A percentile compares a stretch with the other conserved stretches of the same genome.
Evolutionary conservation across 2,329 filamentous ascomycete genomes (phyloP).

Genomic region (Scortechinia acanthostroma): DNA sequence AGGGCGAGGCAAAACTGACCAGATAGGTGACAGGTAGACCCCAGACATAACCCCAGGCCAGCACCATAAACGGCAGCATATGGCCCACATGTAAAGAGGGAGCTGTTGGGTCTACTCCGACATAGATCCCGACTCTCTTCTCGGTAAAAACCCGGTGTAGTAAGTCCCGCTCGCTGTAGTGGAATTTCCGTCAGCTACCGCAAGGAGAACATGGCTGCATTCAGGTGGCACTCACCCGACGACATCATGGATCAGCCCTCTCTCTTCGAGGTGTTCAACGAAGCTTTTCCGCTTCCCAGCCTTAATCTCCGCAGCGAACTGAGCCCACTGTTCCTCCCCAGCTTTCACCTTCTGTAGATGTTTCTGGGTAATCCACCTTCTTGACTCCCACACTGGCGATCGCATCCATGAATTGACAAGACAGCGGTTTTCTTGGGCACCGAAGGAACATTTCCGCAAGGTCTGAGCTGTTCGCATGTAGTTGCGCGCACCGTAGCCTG

Average conservation of each 20-base stretch:
- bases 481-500: too few species aligned
- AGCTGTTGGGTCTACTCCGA: conserved; percentile 37
- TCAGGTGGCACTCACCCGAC: conserved; percentile 24
- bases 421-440: too few species aligned
- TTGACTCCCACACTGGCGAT: too few species aligned
- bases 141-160: conserved; percentile 31
- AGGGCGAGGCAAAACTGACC: conserved; percentile 16
- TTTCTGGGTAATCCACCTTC: conserved; percentile 5
- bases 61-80: conserved; percentile 38
- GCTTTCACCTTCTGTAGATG: conserved; percentile 5
- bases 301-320: conserved; percentile 10
- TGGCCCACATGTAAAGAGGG: conserved; percentile 39
- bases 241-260: conserved; percentile 32
- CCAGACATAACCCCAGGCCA: conserved; percentile 37
- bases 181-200: conserved; percentile 7
- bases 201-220: neutral
- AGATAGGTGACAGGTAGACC: conserved; percentile 32
- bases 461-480: too few species aligned
- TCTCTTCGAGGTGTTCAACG: conserved; percentile 29
- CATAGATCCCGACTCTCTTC: conserved; percentile 34
- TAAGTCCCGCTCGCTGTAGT: conserved; percentile 25
- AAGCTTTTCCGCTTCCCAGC: conserved; percentile 31
- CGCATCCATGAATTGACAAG: too few species aligned
- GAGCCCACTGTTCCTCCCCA: conserved; percentile 7
- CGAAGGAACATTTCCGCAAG: too few species aligned